These are phyloP conservation scores for Tinospora cordifolia DNA, from an alignment of 164 flowering plant species.

Conservation along the genomic window DNA sequence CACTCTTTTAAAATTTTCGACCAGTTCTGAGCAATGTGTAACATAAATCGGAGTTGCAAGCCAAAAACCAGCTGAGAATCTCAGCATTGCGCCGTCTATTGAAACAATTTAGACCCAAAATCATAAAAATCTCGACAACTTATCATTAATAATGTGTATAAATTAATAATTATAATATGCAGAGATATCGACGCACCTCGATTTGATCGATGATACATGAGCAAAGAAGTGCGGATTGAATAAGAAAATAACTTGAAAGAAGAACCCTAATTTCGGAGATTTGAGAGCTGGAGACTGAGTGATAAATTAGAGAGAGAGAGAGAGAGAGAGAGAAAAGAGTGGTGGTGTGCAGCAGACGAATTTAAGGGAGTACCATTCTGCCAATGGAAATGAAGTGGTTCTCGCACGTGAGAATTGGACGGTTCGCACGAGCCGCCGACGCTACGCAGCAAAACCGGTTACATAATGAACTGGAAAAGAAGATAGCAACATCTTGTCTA, in stretches of 20 bases:
- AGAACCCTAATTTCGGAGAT: conserved; percentile 14
- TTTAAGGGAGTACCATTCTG: conserved; percentile 15
- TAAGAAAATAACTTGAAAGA: neutral
- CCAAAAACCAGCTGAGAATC: conserved; percentile 2
- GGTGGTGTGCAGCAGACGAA: conserved; percentile 10
- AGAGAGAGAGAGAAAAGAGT: conserved; percentile 11
- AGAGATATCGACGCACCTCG: conserved; percentile 10
- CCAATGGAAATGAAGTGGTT: conserved; percentile 23
- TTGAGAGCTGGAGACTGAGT: conserved; percentile 4
- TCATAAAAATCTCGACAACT: neutral
- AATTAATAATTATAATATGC: neutral
- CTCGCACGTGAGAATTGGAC: conserved; percentile 25
- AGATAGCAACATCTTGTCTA: neutral
- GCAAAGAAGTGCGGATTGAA: neutral
- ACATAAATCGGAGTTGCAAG: neutral
- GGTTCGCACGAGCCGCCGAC: conserved; percentile 42
- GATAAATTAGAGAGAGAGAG: conserved; percentile 13
- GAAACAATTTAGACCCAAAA: neutral
- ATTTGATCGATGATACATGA: conserved; percentile 1
- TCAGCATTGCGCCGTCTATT: conserved; percentile 4
- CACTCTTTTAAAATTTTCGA: neutral
- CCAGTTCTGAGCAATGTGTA: conserved; percentile 3
- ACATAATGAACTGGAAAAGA: neutral
- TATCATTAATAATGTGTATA: too few relatives aligned
- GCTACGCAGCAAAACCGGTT: conserved; percentile 7